A percentile compares a stretch with the other conserved stretches of the same genome.
These are phyloP conservation scores for Ustulina deusta DNA, from an alignment of 2,329 filamentous ascomycete species.

Conservation along the genomic window DNA sequence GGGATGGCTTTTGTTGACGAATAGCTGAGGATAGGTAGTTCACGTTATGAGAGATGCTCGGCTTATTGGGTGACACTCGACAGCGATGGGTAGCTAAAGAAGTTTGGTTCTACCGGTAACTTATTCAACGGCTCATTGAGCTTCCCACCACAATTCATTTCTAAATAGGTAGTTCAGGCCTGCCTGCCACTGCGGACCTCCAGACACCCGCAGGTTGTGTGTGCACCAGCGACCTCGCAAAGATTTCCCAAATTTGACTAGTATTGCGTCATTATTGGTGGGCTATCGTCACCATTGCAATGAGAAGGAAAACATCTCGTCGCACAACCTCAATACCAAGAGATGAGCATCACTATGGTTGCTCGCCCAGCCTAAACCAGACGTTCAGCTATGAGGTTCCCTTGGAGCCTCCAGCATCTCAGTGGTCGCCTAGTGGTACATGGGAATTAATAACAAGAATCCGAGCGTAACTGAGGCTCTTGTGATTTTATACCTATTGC, in stretches of 20 bases:
- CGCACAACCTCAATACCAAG: conserved; percentile 20
- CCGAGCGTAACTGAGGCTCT: background rate
- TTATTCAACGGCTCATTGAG: too few relatives aligned
- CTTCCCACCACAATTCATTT: background rate
- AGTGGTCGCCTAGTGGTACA: background rate
- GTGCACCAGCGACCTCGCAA: background rate
- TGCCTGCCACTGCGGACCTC: background rate
- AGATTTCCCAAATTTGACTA: background rate
- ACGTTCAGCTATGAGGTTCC: too few relatives aligned
- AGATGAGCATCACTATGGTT: background rate
- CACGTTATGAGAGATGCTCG: too few relatives aligned
- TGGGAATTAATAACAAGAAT: background rate
- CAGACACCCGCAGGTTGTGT: background rate
- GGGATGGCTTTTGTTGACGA: too few relatives aligned
- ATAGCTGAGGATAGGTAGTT: too few relatives aligned
- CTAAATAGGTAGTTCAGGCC: background rate
- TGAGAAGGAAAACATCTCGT: conserved; percentile 1
- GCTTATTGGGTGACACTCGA: too few relatives aligned
- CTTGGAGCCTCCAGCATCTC: background rate
- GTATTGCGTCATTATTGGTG: background rate
- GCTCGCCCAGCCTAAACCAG: background rate
- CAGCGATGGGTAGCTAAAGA: too few relatives aligned
- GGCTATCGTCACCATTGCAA: background rate
- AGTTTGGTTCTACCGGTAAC: too few relatives aligned
- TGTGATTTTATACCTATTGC: background rate